Evolutionary conservation across 1,139 yeast species (phyloP).

Genomic region (Candida sp.): DNA sequence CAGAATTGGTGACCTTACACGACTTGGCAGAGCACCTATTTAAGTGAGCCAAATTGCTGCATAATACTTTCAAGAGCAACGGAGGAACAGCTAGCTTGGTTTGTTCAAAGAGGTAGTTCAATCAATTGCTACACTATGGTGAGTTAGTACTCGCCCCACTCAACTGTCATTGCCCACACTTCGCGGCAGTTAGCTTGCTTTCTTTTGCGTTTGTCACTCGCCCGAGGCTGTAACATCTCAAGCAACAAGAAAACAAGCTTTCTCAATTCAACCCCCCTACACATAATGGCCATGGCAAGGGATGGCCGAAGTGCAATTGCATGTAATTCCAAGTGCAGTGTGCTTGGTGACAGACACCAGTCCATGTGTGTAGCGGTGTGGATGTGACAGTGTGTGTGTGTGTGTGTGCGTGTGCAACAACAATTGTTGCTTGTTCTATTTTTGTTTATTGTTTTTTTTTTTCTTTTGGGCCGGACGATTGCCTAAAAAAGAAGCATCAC

Average conservation of each 20-base stretch:
- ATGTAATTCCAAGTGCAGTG: too few relatives aligned
- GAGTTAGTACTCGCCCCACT: neutral
- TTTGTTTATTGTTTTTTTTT: neutral
- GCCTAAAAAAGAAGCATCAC: neutral
- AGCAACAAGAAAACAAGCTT: neutral
- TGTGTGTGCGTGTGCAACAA: neutral
- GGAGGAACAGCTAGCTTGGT: too few relatives aligned
- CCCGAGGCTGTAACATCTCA: constrained; percentile 1
- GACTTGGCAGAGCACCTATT: too few relatives aligned
- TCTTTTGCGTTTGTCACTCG: neutral
- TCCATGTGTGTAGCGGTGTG: neutral
- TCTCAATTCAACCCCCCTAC: neutral
- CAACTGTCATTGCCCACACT: too few relatives aligned
- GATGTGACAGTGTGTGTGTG: too few relatives aligned
- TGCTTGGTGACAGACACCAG: too few relatives aligned
- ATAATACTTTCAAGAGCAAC: too few relatives aligned
- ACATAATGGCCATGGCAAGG: too few relatives aligned
- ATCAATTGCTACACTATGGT: too few relatives aligned
- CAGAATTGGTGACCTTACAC: too few relatives aligned
- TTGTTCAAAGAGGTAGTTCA: neutral
- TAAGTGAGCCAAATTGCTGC: too few relatives aligned
- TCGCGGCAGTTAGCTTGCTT: neutral
- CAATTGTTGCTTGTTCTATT: neutral
- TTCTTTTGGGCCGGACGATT: neutral
- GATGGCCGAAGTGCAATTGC: too few relatives aligned